These are phyloP conservation scores for Symbiotaphrina buchneri DNA, from an alignment of 495 filamentous ascomycete species.

Conservation along the genomic window DNA sequence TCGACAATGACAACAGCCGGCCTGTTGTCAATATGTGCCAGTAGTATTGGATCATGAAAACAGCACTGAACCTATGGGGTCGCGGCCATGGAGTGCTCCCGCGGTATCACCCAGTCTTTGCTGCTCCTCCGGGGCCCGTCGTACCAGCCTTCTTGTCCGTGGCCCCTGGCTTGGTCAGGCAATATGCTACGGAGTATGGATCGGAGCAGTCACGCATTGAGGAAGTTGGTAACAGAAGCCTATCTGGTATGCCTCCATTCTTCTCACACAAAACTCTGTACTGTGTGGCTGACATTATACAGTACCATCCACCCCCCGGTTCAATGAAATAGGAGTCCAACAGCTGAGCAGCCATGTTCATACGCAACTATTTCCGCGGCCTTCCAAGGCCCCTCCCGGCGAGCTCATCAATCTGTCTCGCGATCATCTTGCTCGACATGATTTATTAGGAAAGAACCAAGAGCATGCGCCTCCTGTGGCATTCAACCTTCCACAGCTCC, in stretches of 20 bases:
- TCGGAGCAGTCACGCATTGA: no score
- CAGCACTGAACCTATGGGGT: no score
- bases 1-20: no score
- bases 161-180: no score
- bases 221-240: background rate
- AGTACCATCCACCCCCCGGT: slow-evolving; percentile 40
- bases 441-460: slow-evolving; percentile 74
- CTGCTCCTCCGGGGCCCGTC: background rate
- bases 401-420: slow-evolving; percentile 57
- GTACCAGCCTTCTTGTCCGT: no score
- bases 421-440: slow-evolving; percentile 68
- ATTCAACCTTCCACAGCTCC: slow-evolving; percentile 65
- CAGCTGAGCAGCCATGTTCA: slow-evolving; percentile 68
- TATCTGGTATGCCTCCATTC: background rate
- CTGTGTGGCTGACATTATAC: slow-evolving; percentile 1
- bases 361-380: slow-evolving; percentile 54
- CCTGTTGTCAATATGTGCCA: no score
- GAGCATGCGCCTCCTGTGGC: slow-evolving; percentile 51
- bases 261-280: background rate
- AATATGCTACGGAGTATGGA: no score
- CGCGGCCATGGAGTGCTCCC: no score
- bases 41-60: no score
- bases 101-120: slow-evolving; percentile 1
- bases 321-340: slow-evolving; percentile 87
- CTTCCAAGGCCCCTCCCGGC: slow-evolving; percentile 29